phyloP scores from a whole-genome alignment of 1,284 basidiomycete species.

The Leccinum pallidistipes region DNA sequence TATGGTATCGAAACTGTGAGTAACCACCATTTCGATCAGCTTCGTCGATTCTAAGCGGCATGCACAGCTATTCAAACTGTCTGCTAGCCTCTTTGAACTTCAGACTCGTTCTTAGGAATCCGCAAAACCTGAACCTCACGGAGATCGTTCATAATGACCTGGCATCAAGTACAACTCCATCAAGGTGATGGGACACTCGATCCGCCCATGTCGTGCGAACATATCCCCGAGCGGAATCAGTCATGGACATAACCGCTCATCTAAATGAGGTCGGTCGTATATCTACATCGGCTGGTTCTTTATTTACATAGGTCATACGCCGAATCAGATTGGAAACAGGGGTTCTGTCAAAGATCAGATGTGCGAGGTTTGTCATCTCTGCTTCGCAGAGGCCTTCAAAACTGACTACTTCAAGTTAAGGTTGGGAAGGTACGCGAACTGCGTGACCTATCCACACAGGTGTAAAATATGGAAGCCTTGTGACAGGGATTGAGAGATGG shows the following conservation, averaged over 20 bases:
- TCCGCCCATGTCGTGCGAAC: not conserved
- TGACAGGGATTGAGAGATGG: constrained; percentile 23
- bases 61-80: not conserved
- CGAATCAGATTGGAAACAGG: no score
- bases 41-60: not conserved
- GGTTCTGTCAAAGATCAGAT: no score
- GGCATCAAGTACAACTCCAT: not conserved
- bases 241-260: not conserved
- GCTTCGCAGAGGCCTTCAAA: no score
- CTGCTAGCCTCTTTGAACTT: not conserved
- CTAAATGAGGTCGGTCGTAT: no score
- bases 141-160: not conserved
- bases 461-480: not conserved
- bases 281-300: no score
- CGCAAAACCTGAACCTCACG: not conserved
- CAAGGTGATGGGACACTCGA: not conserved
- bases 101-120: not conserved
- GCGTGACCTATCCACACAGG: not conserved
- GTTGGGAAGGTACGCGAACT: not conserved
- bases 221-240: not conserved
- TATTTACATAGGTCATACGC: no score
- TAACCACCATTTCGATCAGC: not conserved
- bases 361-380: no score
- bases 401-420: no score
- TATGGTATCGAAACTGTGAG: constrained; percentile 15